Conservation (phyloP, 2,329 filamentous ascomycete species). For the Fusarium palustre region DNA sequence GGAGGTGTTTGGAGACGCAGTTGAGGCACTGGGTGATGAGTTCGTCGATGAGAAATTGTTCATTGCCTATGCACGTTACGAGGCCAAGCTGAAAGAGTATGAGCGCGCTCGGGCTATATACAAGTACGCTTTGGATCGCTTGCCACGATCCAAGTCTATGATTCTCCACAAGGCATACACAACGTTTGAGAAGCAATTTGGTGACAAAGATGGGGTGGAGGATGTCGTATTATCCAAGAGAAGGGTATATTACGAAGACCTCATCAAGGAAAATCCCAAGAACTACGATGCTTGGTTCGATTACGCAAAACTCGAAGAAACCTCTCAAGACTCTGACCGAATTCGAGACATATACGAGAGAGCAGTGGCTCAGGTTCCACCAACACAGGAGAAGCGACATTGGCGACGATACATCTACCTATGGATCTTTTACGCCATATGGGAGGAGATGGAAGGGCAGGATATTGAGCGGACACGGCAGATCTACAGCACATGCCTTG, state of each 20-base stretch:
- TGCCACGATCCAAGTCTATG: conserved; percentile 88
- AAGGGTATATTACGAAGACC: conserved; percentile 92
- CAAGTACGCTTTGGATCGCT: conserved; percentile 93
- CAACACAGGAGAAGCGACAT: conserved; percentile 95
- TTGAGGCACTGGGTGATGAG: conserved; percentile 91
- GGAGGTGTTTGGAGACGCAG: conserved; percentile 88
- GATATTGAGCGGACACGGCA: conserved; percentile 84
- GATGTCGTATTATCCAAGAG: conserved; percentile 96
- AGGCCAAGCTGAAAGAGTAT: conserved; percentile 94
- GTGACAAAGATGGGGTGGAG: conserved; percentile 91
- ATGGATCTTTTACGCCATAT: conserved; percentile 97
- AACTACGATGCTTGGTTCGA: conserved; percentile 99
- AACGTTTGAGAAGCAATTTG: conserved; percentile 98
- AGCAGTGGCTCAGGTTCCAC: conserved; percentile 94
- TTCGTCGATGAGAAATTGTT: conserved; percentile 97
- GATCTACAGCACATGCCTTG: conserved; percentile 90
- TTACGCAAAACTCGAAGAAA: conserved; percentile 90
- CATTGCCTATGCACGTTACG: conserved; percentile 94
- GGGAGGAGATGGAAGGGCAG: conserved; percentile 88
- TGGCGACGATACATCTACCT: conserved; percentile 98
- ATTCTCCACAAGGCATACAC: conserved; percentile 93
- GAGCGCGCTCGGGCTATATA: conserved; percentile 95
- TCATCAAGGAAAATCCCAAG: conserved; percentile 91
- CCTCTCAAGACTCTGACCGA: conserved; percentile 81
- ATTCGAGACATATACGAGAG: conserved; percentile 94